Evolutionary conservation across 345 rosid genomes (phyloP), one percentile per base, ranked within the genome.

Genomic region (Microthlaspi erraticum): DNA sequence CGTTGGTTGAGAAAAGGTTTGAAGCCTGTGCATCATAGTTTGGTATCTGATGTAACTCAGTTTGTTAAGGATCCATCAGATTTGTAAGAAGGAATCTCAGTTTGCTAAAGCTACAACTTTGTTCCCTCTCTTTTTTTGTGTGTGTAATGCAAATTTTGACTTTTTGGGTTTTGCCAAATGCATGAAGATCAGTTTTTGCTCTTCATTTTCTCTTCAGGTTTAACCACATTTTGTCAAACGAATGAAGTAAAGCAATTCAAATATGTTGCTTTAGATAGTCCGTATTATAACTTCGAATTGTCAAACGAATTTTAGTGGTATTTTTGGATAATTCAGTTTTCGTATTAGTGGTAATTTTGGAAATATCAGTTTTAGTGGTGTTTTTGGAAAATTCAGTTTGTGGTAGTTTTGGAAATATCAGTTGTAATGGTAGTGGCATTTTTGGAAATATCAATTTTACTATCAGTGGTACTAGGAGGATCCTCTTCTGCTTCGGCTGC

Each of bases 1-100:
- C 61, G 44, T 72, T 92, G 96, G 96, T 62, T 78, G 71, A 79
- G 84, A 57, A 84, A 77, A 80, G 96, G 96, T 45, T 49, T 85
- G 81, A 84, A 80, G 81, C 96, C 98, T 23, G 69, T 71, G 62
- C 73, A 77, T 77, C 91, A 90, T 66, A 48, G 48, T 80, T 80
- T 92, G 23, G 71, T 88, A 44, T 83, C 88, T 5, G 92, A 91
- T 80, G 79, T 85, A 48, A 46, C n/a, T 23, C 76, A 67, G 38
- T 88, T 90, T 72, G 76, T 87, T 66, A 91, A 83, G 78, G 90
- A 77, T 81, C 80, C 81, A 31, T 78, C 81, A 57, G 60, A 71
- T 52, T 33, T 71, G 64, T 88, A 73, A 82, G 78, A 66, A 46
- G 20, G 70, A 19, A 55, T 55, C 70, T 46, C 46, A 62, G 44